Percentiles rank a stretch among this genome's conserved stretches.
Conservation (phyloP, 2,329 filamentous ascomycete genomes). For the Pseudogymnoascus sp. region DNA sequence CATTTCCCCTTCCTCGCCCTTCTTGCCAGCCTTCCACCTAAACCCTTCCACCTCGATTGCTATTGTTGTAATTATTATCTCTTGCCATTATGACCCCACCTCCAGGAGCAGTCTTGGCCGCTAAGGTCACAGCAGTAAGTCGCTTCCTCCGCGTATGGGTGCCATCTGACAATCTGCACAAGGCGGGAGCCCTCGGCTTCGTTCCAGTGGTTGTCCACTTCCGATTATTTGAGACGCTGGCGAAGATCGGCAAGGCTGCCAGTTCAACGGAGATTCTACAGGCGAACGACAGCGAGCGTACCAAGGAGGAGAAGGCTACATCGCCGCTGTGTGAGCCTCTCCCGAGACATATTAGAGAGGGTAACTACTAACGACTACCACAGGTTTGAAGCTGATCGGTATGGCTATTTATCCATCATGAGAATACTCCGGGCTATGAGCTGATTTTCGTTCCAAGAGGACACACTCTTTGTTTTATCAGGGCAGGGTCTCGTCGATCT, state of each 20-base stretch:
- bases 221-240: slow-evolving; percentile 26
- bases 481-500: slow-evolving; percentile 29
- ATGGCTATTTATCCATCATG: not conserved
- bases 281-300: slow-evolving; percentile 16
- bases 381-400: not conserved
- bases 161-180: not conserved
- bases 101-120: not conserved
- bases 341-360: not conserved
- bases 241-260: slow-evolving; percentile 20
- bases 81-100: not conserved
- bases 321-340: not conserved
- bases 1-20: not conserved
- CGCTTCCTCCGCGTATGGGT: not conserved
- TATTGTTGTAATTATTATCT: not conserved
- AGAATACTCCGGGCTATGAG: not conserved
- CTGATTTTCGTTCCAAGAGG: slow-evolving; percentile 23
- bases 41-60: not conserved
- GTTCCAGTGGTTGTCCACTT: slow-evolving; percentile 31
- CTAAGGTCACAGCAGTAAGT: slow-evolving; percentile 1
- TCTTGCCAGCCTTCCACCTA: not conserved
- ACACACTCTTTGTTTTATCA: slow-evolving; percentile 30
- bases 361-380: not conserved
- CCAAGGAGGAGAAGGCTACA: not conserved
- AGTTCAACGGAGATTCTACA: slow-evolving; percentile 24
- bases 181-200: slow-evolving; percentile 31